Percentiles rank a stretch among this genome's conserved stretches.
phyloP scores from a whole-genome alignment of 257 asterid genomes.

The Leptodermis oblonga region DNA sequence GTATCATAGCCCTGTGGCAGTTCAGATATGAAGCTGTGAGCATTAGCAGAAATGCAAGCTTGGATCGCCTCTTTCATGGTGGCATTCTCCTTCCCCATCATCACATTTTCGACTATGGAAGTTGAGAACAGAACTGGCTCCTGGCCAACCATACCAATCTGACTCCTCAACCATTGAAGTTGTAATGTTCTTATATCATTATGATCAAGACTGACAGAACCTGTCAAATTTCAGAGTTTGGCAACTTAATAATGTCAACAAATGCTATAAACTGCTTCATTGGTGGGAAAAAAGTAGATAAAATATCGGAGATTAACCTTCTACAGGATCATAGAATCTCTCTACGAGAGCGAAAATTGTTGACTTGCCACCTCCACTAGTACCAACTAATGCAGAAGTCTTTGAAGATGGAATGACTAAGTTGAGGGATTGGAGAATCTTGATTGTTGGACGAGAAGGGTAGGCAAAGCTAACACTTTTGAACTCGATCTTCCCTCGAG shows the following conservation, averaged over 20 bases:
- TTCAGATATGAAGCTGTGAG: conserved; percentile 57
- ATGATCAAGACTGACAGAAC: conserved; percentile 60
- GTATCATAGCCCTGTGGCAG: conserved; percentile 82
- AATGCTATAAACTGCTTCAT: neutral
- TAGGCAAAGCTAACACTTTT: conserved; percentile 57
- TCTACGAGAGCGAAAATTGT: conserved; percentile 73
- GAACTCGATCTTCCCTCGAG: conserved; percentile 60
- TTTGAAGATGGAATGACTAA: conserved; percentile 55
- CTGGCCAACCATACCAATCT: conserved; percentile 91
- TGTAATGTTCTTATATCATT: conserved; percentile 69
- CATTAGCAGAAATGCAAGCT: conserved; percentile 69
- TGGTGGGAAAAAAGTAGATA: neutral
- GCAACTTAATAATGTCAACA: neutral
- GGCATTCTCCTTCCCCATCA: conserved; percentile 75
- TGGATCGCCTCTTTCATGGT: conserved; percentile 58
- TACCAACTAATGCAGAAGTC: conserved; percentile 70
- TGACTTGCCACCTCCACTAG: conserved; percentile 84
- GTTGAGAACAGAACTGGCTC: conserved; percentile 77
- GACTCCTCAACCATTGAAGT: conserved; percentile 82
- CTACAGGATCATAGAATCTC: conserved; percentile 68
- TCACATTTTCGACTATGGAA: conserved; percentile 65
- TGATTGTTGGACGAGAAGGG: conserved; percentile 70
- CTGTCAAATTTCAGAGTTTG: conserved; percentile 25
- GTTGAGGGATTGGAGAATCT: conserved; percentile 54
- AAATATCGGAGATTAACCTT: conserved; percentile 34